phyloP scores from a whole-genome alignment of 2,329 filamentous ascomycete species.

The Clonostachys solani region DNA sequence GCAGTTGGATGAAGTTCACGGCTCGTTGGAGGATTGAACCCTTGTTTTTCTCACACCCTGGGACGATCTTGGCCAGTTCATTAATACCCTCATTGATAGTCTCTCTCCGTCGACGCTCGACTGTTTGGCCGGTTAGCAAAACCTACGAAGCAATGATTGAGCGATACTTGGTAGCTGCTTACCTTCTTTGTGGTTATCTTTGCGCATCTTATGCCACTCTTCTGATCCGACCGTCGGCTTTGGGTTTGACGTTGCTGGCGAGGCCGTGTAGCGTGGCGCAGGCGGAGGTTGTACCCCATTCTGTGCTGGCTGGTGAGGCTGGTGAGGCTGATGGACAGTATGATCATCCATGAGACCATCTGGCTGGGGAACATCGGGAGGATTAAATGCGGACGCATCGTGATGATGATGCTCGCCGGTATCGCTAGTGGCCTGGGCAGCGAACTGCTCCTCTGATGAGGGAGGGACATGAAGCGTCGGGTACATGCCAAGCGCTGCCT shows the following conservation, averaged over 20 bases:
- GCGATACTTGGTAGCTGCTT: slow-evolving; percentile 18
- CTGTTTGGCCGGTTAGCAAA: slow-evolving; percentile 37
- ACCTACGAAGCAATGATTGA: background rate
- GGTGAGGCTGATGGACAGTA: slow-evolving; percentile 9
- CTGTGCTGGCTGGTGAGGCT: slow-evolving; percentile 20
- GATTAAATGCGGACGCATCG: background rate
- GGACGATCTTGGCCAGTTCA: slow-evolving; percentile 95
- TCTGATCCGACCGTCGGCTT: slow-evolving; percentile 94
- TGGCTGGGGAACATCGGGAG: background rate
- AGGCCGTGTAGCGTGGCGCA: slow-evolving; percentile 28
- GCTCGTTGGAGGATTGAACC: slow-evolving; percentile 92
- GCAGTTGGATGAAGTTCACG: slow-evolving; percentile 88
- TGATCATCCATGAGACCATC: slow-evolving; percentile 9
- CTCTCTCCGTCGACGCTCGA: slow-evolving; percentile 92
- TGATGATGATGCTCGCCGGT: slow-evolving; percentile 2
- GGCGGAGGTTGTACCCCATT: slow-evolving; percentile 27
- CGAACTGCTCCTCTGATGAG: slow-evolving; percentile 56
- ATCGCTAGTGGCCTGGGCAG: slow-evolving; percentile 39
- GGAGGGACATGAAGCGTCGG: slow-evolving; percentile 54
- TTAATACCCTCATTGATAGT: slow-evolving; percentile 99
- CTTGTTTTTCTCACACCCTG: slow-evolving; percentile 98
- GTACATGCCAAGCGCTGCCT: slow-evolving; percentile 56
- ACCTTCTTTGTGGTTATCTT: slow-evolving; percentile 99
- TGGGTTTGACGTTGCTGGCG: slow-evolving; percentile 39
- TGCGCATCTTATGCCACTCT: slow-evolving; percentile 96